Conservation (phyloP, 2,329 filamentous ascomycete genomes). For the Sporothrix globosa region DNA sequence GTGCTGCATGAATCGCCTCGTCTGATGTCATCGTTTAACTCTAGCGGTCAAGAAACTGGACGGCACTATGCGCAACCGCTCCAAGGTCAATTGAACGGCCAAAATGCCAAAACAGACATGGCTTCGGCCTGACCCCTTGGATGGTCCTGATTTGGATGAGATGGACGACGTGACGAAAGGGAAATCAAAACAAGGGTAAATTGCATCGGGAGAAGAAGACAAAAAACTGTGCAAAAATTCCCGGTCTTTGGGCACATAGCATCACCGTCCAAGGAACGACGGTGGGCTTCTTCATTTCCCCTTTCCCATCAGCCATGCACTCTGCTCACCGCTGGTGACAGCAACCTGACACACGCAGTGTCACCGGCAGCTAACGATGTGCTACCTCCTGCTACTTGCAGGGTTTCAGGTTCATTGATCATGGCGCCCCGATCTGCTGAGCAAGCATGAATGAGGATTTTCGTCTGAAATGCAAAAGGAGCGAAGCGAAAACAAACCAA, state of each 20-base stretch:
- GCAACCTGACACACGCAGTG: conserved; percentile 29
- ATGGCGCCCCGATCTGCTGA: conserved; percentile 12
- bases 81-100: background rate
- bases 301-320: background rate
- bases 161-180: background rate
- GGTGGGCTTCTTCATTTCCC: background rate
- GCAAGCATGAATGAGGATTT: conserved; percentile 31
- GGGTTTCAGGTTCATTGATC: conserved; percentile 30
- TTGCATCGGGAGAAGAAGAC: background rate
- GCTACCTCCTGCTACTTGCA: conserved; percentile 26
- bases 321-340: background rate
- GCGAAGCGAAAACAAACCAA: background rate
- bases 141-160: background rate
- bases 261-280: background rate
- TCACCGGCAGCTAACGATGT: conserved; percentile 29
- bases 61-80: conserved; percentile 2
- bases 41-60: background rate
- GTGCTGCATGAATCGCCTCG: conserved; percentile 12
- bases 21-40: background rate
- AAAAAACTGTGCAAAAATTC: conserved; percentile 2
- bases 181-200: conserved; percentile 6
- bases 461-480: conserved; percentile 27
- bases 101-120: conserved; percentile 7
- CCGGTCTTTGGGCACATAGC: background rate
- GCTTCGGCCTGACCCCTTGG: background rate